Evolutionary conservation across 2,329 filamentous ascomycete genomes (phyloP).

Genomic region (Xylariales sp.): DNA sequence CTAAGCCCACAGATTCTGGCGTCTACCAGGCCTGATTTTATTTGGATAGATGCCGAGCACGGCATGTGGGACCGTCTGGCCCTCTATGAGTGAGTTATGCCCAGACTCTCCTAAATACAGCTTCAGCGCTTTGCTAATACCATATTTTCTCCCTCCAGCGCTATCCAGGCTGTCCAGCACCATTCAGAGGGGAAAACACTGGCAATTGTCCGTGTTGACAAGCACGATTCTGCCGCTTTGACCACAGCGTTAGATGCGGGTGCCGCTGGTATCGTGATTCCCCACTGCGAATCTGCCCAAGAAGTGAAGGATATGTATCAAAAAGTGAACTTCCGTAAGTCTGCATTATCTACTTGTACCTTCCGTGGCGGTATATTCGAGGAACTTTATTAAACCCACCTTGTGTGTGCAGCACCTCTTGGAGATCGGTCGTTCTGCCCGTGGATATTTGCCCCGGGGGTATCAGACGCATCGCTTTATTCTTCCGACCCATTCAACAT

Average conservation of each 20-base stretch:
- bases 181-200: slow-evolving; percentile 18
- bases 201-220: slow-evolving; percentile 15
- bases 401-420: slow-evolving; percentile 13
- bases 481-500: slow-evolving; percentile 16
- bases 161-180: slow-evolving; percentile 15
- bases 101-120: not conserved
- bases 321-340: too few species aligned
- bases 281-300: slow-evolving; percentile 15
- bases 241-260: slow-evolving; percentile 16
- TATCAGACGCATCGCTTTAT: slow-evolving; percentile 15
- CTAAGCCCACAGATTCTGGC: slow-evolving; percentile 11
- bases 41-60: slow-evolving; percentile 15
- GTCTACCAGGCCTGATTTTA: slow-evolving; percentile 12
- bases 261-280: slow-evolving; percentile 14
- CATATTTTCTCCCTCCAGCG: slow-evolving; percentile 3
- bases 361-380: too few species aligned
- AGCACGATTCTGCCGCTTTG: slow-evolving; percentile 13
- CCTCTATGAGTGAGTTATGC: slow-evolving; percentile 10
- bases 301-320: slow-evolving; percentile 15
- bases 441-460: slow-evolving; percentile 15
- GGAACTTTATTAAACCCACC: too few species aligned
- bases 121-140: not conserved
- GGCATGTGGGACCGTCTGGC: slow-evolving; percentile 9
- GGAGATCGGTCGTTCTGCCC: slow-evolving; percentile 13
- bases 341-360: too few species aligned